phyloP scores from a whole-genome alignment of 2,329 filamentous ascomycete genomes.

The Calonectria fujianensis region DNA sequence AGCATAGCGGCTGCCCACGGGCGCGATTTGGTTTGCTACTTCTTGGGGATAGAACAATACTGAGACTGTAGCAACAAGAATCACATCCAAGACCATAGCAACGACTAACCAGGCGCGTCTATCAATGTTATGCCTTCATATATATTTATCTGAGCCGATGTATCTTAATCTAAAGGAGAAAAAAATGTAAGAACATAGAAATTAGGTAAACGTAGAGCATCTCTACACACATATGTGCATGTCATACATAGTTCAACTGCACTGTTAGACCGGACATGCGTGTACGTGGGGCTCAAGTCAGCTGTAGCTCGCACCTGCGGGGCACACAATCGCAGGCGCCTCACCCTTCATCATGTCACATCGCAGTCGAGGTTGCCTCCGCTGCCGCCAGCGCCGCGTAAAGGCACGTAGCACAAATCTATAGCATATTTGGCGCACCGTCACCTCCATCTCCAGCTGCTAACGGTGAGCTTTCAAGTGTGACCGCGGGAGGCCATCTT shows the following conservation, averaged over 20 bases:
- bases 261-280: neutral
- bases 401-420: conserved; percentile 43
- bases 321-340: conserved; percentile 32
- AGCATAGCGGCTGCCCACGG: neutral
- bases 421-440: neutral
- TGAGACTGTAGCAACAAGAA: neutral
- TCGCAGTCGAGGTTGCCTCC: conserved; percentile 58
- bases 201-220: neutral
- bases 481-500: conserved; percentile 60
- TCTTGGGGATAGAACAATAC: neutral
- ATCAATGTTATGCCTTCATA: neutral
- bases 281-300: neutral
- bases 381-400: conserved; percentile 57
- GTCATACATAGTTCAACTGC: neutral
- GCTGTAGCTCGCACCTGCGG: conserved; percentile 27
- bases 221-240: neutral
- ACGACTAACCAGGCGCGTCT: neutral
- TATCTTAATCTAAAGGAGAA: neutral
- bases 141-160: neutral
- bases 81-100: neutral
- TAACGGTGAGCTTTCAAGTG: conserved; percentile 46
- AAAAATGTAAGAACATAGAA: neutral
- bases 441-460: too few relatives aligned
- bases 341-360: conserved; percentile 48
- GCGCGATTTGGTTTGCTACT: neutral